A percentile compares a stretch with the other conserved stretches of the same genome.
These are phyloP conservation scores for Beta macrorhiza DNA, from an alignment of 179 eudicot species.

Conservation along the genomic window DNA sequence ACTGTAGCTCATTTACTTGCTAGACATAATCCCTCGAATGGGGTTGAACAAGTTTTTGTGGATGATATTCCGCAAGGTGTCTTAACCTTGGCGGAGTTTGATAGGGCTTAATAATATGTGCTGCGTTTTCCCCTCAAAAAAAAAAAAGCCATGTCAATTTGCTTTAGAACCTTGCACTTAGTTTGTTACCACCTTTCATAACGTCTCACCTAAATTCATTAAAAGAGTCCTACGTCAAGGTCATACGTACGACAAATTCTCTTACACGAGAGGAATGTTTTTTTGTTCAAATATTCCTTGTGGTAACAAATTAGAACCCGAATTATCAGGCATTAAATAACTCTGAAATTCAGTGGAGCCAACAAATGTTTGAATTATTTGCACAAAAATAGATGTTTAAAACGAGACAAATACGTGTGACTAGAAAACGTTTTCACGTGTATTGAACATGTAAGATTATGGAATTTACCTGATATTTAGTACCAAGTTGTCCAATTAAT, in stretches of 20 bases:
- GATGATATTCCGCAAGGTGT: too few species aligned
- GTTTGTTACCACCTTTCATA: neutral
- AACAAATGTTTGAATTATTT: neutral
- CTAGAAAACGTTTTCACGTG: conserved; percentile 4
- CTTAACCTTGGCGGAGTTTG: too few species aligned
- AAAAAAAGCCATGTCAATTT: neutral
- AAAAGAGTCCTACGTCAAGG: neutral
- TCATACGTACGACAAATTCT: conserved; percentile 9
- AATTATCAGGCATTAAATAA: neutral
- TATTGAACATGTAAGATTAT: neutral
- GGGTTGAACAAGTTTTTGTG: too few species aligned
- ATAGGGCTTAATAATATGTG: too few species aligned
- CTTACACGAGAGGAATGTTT: conserved; percentile 12
- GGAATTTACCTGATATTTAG: neutral
- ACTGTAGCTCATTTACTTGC: too few species aligned
- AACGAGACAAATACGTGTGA: conserved; percentile 4
- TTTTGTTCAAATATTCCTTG: neutral
- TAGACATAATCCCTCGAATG: too few species aligned
- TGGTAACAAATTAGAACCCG: neutral
- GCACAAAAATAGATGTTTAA: conserved; percentile 11
- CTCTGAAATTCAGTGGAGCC: neutral
- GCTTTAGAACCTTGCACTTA: neutral
- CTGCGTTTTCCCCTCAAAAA: too few species aligned
- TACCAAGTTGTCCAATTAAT: neutral
- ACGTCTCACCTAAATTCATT: neutral